Evolutionary conservation across 352 stramenopile genomes (phyloP), one percentile per base, ranked within the genome.

Genomic region (Phytophthora chlamydospora): DNA sequence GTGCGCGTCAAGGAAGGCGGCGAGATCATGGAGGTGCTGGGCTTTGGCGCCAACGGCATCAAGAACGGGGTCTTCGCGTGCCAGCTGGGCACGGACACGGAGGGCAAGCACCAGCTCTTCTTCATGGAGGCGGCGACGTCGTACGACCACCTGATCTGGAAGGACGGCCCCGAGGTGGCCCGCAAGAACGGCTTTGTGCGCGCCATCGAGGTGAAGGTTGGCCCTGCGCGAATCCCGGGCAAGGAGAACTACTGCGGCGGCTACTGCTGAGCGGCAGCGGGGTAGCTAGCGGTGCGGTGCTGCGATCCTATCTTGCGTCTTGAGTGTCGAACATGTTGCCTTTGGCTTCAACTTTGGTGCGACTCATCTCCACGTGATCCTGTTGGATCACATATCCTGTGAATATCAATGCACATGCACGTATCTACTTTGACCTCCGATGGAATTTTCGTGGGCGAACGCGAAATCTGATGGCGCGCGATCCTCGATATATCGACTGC

Each of bases 31-130:
- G 70, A 86, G 38, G 55, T 88, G 38, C 51, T 85, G 19, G 83
- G 80, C 8, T 90, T 90, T 36, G 76, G 78, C 17, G 54, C 64
- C 33, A 91, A 91, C 45, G 75, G 76, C 21, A 77, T 91, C 46
- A 66, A 4, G 11, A 73, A 73, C 19, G 62, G 56, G 19, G 78
- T 90, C 12, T 88, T 88, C 42, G 83, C 80, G 31, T 91, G 83
- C 24, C 72, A 84, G 31, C 55, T 91, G 7, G 80, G 69, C 47
- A 90, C 80, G 24, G 78, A 90, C 49, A 58, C 64, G 0, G 36
- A 68, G 1, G 78, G 80, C 19, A 69, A 80, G 58, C 76, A 90
- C 68, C 66, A 70, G 16, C 50, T 90, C 43, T 90, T 76, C 65
- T 89, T 91, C 56, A 48, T 89, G 33, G 83, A 90, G 40, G 69